Evolutionary conservation across 2,329 filamentous ascomycete genomes (phyloP), one percentile per base, ranked within the genome.

Genomic region (Colletotrichum tanaceti): DNA sequence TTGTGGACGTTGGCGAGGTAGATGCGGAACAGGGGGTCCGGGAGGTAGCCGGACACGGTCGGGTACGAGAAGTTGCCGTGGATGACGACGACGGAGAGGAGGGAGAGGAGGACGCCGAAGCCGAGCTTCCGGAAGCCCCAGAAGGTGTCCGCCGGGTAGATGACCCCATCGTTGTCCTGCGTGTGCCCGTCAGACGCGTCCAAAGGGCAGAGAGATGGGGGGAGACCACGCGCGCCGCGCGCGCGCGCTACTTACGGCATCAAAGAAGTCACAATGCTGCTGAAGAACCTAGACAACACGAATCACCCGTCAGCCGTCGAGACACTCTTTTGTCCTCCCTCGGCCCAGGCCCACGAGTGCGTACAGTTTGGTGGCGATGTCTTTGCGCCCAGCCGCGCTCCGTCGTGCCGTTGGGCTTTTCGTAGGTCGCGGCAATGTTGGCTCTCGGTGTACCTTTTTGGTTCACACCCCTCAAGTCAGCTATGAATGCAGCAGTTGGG

Each of bases 61-160:
- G 81, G 80, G 65, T 85, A 85, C 4, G 82, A 83, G 71, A 85
- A 83, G 72, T 75, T 79, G 58, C 75, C 4, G 49, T 83, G 79
- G 61, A 84, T 80, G 49, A 84, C 77, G 13, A 84, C 65, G 16
- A 77, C 63, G 3, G 80, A 75, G 2, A 83, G 61, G 1, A 79
- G 13, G 5, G 79, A 82, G 68, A 84, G 79, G 1, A 79, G 41
- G 14, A 81, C 59, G 57, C 75, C 78, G 73, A 82, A 83, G 0
- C 81, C 81, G 0, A 83, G 72, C 1, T 76, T 76, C 3, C 76
- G 76, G 63, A 83, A 81, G 4, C 81, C 80, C 11, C 52, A 63
- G 70, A 78, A 83, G 0, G 80, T 81, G 68, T 83, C 79, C 20
- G 59, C 63, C 0, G 80, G 81, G 62, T 73, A 79, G 66, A 83